Evolutionary conservation across 345 rosid genomes (phyloP), one percentile per base, ranked within the genome.

Genomic region (Cardamine chenopodiifolia): DNA sequence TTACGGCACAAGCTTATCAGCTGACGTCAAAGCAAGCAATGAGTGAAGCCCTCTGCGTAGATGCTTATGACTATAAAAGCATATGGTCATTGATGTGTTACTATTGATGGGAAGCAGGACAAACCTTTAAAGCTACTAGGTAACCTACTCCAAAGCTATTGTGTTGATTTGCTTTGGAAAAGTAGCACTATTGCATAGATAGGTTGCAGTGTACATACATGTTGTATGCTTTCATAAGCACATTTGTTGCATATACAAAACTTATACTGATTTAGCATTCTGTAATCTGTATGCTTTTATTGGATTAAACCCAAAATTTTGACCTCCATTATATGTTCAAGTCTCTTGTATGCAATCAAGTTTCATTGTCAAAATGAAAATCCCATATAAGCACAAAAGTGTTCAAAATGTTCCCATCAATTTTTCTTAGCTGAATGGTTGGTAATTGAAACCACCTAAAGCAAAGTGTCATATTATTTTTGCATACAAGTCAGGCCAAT

Each of bases 1-100:
- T 42, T 20, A 55, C 13, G 17, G 45, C 72, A 23, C 58, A 45
- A 66, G 78, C 59, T 47, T 70, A 57, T 56, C 66, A 39, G 74
- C 69, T 68, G 74, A 74, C 40, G 37, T 74, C 23, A 66, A 47
- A 45, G 59, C 23, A 35, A 57, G 49, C 5, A 20, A 47, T 26
- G 78, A 57, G 59, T 73, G 20, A 52, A 35, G 39, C 37, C 1
- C 39, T 47, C 7, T 44, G 74, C 10, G 10, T 6, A 44, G 65
- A 29, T 70, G 65, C 32, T 54, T 37, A 11, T 23, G 50, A 25
- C 35, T 3, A 18, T 39, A 10, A n/a, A 54, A 55, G 13, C 42
- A 66, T 26, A 66, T 26, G 68, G 65, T 39, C 62, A 54, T 7
- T 28, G 18, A 11, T 55, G 13, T 44, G 55, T n/a, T n/a, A n/a